A percentile compares a stretch with the other conserved stretches of the same genome.
Conservation (phyloP, 2,329 filamentous ascomycete genomes). For the Hawksworthiomyces lignivorus region DNA sequence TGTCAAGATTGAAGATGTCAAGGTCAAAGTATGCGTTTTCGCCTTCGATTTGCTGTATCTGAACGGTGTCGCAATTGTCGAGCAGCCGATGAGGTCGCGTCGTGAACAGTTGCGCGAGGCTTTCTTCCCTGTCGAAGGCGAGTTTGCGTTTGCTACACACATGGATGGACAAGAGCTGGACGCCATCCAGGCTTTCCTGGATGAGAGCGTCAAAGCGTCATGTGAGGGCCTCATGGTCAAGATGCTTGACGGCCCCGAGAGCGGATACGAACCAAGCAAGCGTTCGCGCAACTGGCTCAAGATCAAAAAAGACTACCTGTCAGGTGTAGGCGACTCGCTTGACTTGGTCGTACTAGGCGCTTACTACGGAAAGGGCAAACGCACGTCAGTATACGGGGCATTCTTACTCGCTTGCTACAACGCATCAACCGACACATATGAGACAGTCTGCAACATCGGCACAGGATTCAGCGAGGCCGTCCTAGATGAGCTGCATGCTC, state of each 20-base stretch:
- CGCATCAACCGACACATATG: constrained; percentile 68
- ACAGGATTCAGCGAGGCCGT: constrained; percentile 94
- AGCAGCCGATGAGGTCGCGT: constrained; percentile 77
- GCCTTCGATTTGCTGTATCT: constrained; percentile 92
- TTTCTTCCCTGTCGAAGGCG: constrained; percentile 74
- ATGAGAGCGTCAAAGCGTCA: constrained; percentile 90
- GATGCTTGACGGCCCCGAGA: constrained; percentile 91
- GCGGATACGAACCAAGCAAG: constrained; percentile 92
- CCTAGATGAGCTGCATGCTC: constrained; percentile 75
- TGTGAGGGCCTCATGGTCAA: constrained; percentile 99
- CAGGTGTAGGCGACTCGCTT: constrained; percentile 87
- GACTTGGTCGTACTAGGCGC: constrained; percentile 94
- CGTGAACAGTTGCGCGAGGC: constrained; percentile 65
- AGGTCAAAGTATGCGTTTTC: constrained; percentile 94
- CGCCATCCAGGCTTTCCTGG: constrained; percentile 84
- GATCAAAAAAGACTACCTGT: constrained; percentile 97
- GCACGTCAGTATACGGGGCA: constrained; percentile 89
- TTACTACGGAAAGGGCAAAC: constrained; percentile 91
- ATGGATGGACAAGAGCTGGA: constrained; percentile 86
- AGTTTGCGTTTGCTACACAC: constrained; percentile 82
- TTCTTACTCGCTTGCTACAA: constrained; percentile 96
- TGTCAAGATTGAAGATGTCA: constrained; percentile 90
- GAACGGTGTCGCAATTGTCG: constrained; percentile 83
- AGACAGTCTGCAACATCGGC: constrained; percentile 96
- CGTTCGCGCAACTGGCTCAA: constrained; percentile 98